Base-by-base conservation (phyloP, 495 filamentous ascomycete genomes). In the Podospora tetraspora region DNA sequence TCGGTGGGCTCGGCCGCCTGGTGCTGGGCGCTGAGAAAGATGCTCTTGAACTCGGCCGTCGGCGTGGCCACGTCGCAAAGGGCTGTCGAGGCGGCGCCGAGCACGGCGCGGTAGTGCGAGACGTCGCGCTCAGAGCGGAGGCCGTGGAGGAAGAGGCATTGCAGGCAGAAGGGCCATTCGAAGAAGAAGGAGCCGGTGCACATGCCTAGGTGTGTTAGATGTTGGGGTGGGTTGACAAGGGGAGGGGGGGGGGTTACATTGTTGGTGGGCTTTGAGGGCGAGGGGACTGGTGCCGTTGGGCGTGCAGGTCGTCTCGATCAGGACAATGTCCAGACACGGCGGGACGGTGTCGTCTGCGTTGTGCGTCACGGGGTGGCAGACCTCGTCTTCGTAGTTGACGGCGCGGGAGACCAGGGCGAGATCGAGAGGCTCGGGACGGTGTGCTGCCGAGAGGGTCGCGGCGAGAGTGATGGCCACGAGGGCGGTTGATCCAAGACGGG, bases 181-280 rank as follows among this genome's bases (percentile, higher is more conserved):
- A 62, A 27, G 69, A 81, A 80, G 69, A 74, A 80, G 63, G 73
- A 75, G 2, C 80, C 79, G 57, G 67, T 68, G 73, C 80, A 82
- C 63, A 79, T 79, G 67, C 80, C 71, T 73, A 16, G 59, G 22
- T 22, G 30, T 5, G 24, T 68, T n/a, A 62, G 34, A 12, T n/a
- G 2, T 43, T n/a, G 43, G 37, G n/a, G 57, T n/a, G n/a, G 29
- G 23, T 37, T n/a, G 10, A 9, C 56, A 37, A 43, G 16, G n/a
- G 10, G 25, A 24, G 25, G 12, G 12, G 24, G n/a, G 37, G 29
- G 9, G 21, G 62, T 68, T 66, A 73, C 71, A 81, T 64, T 80
- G 67, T 32, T 78, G 76, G 69, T 81, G 79, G 10, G 78, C 79
- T 25, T 74, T 69, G 27, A 78, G 68, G 6, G 64, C 73, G 3